phyloP scores from a whole-genome alignment of 176 grass and related monocot genomes.

The Pontederia crassipes region DNA sequence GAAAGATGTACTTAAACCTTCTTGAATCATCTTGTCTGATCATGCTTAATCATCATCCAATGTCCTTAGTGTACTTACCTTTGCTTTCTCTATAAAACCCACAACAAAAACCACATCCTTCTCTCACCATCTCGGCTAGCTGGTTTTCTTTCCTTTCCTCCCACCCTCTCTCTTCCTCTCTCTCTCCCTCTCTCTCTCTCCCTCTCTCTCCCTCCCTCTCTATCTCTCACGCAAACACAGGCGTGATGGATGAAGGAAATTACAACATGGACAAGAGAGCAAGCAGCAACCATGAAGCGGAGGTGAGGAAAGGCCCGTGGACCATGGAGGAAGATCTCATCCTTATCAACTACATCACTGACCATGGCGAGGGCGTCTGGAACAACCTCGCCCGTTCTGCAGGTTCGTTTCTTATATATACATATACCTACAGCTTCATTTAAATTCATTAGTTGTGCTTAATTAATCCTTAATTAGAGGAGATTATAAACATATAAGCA shows the following conservation, averaged over 20 bases:
- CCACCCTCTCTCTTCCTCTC: no score
- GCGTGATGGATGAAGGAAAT: conserved; percentile 1
- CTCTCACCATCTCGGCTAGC: not conserved
- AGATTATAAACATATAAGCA: not conserved
- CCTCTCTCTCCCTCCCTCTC: not conserved
- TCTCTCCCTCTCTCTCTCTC: not conserved
- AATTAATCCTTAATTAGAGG: no score
- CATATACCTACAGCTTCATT: not conserved
- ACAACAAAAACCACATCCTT: not conserved
- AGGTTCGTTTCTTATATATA: not conserved
- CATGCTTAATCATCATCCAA: no score
- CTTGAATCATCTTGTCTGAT: no score
- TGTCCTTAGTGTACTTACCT: not conserved
- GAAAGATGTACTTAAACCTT: no score
- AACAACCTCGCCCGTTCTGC: conserved; percentile 19
- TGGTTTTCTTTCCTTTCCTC: not conserved
- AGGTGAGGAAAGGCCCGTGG: conserved; percentile 20
- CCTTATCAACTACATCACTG: conserved; percentile 18
- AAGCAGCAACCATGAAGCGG: conserved; percentile 10
- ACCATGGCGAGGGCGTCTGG: conserved; percentile 20
- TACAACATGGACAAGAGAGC: conserved; percentile 9
- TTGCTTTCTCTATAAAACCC: conserved; percentile 5
- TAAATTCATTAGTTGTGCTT: no score
- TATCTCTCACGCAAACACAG: no score
- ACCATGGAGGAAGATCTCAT: conserved; percentile 24